Evolutionary conservation across 176 grass and related monocot species (phyloP), one percentile per base, ranked within the genome.

Genomic region (Melocanna baccifera): DNA sequence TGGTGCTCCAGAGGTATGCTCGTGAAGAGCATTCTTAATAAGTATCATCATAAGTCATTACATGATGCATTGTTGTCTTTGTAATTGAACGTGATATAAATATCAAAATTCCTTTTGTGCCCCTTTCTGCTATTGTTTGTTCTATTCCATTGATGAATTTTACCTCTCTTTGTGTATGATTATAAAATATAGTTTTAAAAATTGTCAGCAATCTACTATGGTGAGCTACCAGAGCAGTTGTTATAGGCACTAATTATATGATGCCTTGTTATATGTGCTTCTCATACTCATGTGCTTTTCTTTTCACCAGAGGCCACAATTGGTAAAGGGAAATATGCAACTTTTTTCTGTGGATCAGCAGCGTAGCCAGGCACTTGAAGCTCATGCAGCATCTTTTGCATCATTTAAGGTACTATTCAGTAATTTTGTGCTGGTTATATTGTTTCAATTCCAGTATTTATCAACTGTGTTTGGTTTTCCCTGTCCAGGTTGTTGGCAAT

Each of bases 241-340:
- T 5, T 81, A 26, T 32, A 30, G 67, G 69, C 26, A 80, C 36
- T 87, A 19, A 37, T 73, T 86, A 53, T 32, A 47, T 50, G 34
- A 13, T 50, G 1, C 9, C 13, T 63, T 73, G 46, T 59, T 77
- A 4, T 72, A 50, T 32, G 5, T 59, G 22, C 26, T 65, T 81
- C 65, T 86, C 48, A 77, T 73, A 64, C 71, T 78, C 65, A 14
- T 1, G 19, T 72, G 11, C 37, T 10, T 39, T 82, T 47, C 23
- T 85, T 62, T 87, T 85, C 62, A 66, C n/a, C 74, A 99, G 96
- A 94, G 91, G 78, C 93, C 93, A 13, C 96, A 99, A 80, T 66
- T 99, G 70, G 96, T 96, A 75, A 99, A 99, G 77, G 96, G 96
- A 79, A 99, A 92, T 65, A 96, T 99, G 93, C 96, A 99, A 75